Evolutionary conservation across 192 early-diverging fungal species (phyloP).

Genomic region (Lunasporangiospora selenospora): DNA sequence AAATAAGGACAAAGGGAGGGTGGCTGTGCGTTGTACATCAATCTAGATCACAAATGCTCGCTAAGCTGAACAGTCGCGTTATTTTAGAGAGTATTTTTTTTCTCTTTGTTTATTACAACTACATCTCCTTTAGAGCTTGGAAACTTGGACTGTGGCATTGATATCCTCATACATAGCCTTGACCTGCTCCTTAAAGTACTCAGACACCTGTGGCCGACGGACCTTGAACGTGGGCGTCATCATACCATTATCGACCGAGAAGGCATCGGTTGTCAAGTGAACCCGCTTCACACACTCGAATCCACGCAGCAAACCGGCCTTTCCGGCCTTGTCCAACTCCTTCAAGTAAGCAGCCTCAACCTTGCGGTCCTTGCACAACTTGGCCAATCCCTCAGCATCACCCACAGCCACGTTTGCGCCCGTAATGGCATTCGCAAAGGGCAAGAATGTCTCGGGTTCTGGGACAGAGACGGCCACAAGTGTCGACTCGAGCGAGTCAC

Average conservation of each 20-base stretch:
- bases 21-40: too few species aligned
- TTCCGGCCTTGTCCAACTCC: slow-evolving; percentile 62
- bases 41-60: background rate
- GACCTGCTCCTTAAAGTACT: slow-evolving; percentile 69
- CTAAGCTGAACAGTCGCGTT: background rate
- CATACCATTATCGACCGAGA: slow-evolving; percentile 84
- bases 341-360: slow-evolving; percentile 59
- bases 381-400: slow-evolving; percentile 49
- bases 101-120: background rate
- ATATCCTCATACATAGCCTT: slow-evolving; percentile 69
- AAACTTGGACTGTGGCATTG: slow-evolving; percentile 36
- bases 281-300: slow-evolving; percentile 85
- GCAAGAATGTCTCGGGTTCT: slow-evolving; percentile 56
- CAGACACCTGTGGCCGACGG: slow-evolving; percentile 78
- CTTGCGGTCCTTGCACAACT: slow-evolving; percentile 56
- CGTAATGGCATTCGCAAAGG: slow-evolving; percentile 52
- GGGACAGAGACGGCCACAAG: slow-evolving; percentile 63
- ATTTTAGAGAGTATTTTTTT: background rate
- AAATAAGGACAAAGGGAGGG: too few species aligned
- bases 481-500: slow-evolving; percentile 53
- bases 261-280: slow-evolving; percentile 72
- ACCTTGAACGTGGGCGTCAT: slow-evolving; percentile 94
- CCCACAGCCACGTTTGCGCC: slow-evolving; percentile 20
- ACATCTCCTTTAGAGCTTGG: slow-evolving; percentile 51
- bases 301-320: slow-evolving; percentile 54